Evolutionary conservation across 1,284 basidiomycete species (phyloP).

Genomic region (Pseudomicrostroma phylloplanum): DNA sequence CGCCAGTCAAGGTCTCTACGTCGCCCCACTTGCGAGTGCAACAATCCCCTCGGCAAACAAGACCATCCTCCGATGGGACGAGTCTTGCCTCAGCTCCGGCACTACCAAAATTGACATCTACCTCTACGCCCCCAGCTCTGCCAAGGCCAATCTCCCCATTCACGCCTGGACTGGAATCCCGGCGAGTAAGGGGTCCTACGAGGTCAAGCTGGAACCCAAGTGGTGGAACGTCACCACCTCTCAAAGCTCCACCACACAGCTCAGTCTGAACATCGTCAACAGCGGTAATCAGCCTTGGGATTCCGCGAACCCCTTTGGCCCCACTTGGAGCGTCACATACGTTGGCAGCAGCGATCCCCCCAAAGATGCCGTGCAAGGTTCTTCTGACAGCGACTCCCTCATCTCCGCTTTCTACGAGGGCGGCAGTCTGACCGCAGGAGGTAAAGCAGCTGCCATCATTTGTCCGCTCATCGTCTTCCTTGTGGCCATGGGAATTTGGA

Average conservation of each 20-base stretch:
- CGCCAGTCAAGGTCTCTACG: constrained; percentile 36
- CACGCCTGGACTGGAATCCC: constrained; percentile 38
- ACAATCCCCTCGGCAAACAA: constrained; percentile 26
- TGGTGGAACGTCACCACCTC: constrained; percentile 39
- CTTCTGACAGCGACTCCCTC: constrained; percentile 12
- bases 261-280: constrained; percentile 47
- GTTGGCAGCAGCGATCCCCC: constrained; percentile 26
- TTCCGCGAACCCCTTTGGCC: constrained; percentile 41
- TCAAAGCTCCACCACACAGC: constrained; percentile 13
- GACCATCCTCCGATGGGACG: constrained; percentile 35
- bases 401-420: constrained; percentile 35
- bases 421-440: constrained; percentile 33
- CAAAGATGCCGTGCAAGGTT: constrained; percentile 26
- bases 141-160: constrained; percentile 31
- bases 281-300: constrained; percentile 48
- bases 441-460: constrained; percentile 45
- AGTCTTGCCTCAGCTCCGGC: constrained; percentile 26
- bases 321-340: constrained; percentile 39
- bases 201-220: constrained; percentile 33
- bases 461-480: constrained; percentile 38
- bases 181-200: constrained; percentile 22
- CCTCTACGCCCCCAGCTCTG: constrained; percentile 37
- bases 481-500: constrained; percentile 28
- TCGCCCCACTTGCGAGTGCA: constrained; percentile 19
- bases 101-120: constrained; percentile 44